These are phyloP conservation scores for Populus tremula DNA, from an alignment of 345 rosid genomes.

Conservation along the genomic window DNA sequence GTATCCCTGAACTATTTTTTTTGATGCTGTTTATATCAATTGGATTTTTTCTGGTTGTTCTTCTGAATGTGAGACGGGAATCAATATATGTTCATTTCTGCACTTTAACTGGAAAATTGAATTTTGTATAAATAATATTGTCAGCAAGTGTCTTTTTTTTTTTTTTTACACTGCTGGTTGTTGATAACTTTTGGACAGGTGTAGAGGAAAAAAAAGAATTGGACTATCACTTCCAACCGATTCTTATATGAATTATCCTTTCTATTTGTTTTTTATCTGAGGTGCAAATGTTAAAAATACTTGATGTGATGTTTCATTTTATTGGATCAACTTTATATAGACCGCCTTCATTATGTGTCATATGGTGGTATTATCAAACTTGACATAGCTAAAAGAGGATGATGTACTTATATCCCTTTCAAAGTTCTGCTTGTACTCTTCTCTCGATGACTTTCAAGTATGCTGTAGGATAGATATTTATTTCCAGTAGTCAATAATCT, in stretches of 20 bases:
- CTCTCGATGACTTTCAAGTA: neutral
- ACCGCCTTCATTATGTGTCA: neutral
- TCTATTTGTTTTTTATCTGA: neutral
- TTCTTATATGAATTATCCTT: neutral
- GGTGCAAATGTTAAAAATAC: neutral
- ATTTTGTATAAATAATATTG: neutral
- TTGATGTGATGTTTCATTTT: neutral
- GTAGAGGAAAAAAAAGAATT: neutral
- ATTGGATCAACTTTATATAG: neutral
- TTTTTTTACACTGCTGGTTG: neutral
- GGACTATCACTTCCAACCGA: neutral
- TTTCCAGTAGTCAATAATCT: neutral
- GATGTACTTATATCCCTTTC: neutral
- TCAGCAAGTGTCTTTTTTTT: neutral
- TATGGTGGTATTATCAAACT: neutral
- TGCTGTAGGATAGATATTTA: neutral
- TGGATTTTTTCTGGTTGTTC: neutral
- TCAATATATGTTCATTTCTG: neutral
- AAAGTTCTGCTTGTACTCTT: neutral
- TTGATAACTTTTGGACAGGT: neutral
- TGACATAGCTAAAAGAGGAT: neutral
- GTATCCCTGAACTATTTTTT: slow-evolving; percentile 34
- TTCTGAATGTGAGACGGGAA: neutral
- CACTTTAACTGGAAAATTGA: neutral
- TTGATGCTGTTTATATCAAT: neutral